Evolutionary conservation across 2,329 filamentous ascomycete genomes (phyloP), one percentile per base, ranked within the genome.

Genomic region (Aspergillus caelatus): DNA sequence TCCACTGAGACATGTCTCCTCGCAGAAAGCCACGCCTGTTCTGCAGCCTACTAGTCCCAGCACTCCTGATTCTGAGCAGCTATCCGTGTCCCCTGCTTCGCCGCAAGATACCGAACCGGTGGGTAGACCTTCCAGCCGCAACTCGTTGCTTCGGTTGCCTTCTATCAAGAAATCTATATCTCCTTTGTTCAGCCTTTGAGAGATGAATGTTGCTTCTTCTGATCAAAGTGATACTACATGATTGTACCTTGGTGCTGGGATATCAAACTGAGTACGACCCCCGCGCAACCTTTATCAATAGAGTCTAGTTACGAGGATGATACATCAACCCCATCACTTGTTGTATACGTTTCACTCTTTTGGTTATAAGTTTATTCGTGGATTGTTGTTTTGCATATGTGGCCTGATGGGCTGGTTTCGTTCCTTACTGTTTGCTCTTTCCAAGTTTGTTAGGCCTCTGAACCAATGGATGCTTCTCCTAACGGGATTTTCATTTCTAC

Each of bases 101-200:
- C 46, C 10, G 26, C 16, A 26, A 9, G 30, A 54, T 32, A 21
- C 26, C 16, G 7, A 26, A 45, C 45, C 12, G 3, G 43, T 19
- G 28, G 23, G 26, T 16, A 58, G 56, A 30, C 3, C 26, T 61
- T 61, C 59, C 14, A 36, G 10, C 21, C 28, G 28, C 26, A 28
- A 46, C 19, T 62, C 26, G 11, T 21, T 67, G 21, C 62, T 65
- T 41, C 65, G 61, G 6, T 54, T 69, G 9, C 67, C 67, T 21
- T 59, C 65, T 7, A 69, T 69, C 11, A 60, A 62, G 60, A 61
- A 56, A 59, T 58, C 48, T 19, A 63, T 55, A 19, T 69, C 67
- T n/a, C 67, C 67, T 43, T 41, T 69, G 8, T 64, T 65, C 52
- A 54, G 28, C 2, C 62, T 63, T 34, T 68, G 45, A 67, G 21